Evolutionary conservation across 805 yeast genomes (phyloP).

Genomic region (Candida parachauliodes): DNA sequence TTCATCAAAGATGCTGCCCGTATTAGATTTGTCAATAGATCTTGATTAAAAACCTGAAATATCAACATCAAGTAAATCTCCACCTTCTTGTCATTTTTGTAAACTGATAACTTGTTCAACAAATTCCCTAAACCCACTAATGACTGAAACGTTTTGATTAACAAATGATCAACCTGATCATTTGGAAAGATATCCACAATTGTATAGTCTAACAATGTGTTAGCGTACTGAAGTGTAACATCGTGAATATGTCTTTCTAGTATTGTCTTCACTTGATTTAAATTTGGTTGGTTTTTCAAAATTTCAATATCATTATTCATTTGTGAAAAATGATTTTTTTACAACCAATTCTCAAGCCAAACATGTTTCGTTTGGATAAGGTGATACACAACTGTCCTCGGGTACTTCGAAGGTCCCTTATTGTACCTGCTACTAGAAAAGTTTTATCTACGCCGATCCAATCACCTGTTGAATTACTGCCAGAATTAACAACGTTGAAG

Average conservation of each 20-base stretch:
- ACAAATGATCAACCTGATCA: constrained; percentile 7
- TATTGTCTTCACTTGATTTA: constrained; percentile 5
- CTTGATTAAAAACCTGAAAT: constrained; percentile 1
- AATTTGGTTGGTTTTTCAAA: constrained; percentile 8
- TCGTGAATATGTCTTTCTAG: not conserved
- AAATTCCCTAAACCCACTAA: constrained; percentile 32
- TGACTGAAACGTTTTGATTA: constrained; percentile 16
- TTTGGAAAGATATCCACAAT: constrained; percentile 30
- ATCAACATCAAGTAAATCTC: constrained; percentile 1
- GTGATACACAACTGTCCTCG: too few species aligned
- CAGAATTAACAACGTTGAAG: not conserved
- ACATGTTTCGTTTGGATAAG: too few species aligned
- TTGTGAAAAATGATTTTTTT: too few species aligned
- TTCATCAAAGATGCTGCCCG: constrained; percentile 10
- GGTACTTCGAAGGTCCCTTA: too few species aligned
- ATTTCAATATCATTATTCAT: constrained; percentile 8
- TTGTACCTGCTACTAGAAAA: too few species aligned
- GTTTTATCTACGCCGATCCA: too few species aligned
- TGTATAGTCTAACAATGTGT: constrained; percentile 26
- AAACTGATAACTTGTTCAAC: constrained; percentile 13
- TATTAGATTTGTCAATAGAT: constrained; percentile 3
- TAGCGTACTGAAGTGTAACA: constrained; percentile 8
- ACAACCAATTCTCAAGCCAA: too few species aligned
- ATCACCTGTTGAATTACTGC: too few species aligned
- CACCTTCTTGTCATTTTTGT: not conserved